A percentile compares a stretch with the other conserved stretches of the same genome.
Evolutionary conservation across 805 yeast genomes (phyloP).

Genomic region (Candida nanaspora): DNA sequence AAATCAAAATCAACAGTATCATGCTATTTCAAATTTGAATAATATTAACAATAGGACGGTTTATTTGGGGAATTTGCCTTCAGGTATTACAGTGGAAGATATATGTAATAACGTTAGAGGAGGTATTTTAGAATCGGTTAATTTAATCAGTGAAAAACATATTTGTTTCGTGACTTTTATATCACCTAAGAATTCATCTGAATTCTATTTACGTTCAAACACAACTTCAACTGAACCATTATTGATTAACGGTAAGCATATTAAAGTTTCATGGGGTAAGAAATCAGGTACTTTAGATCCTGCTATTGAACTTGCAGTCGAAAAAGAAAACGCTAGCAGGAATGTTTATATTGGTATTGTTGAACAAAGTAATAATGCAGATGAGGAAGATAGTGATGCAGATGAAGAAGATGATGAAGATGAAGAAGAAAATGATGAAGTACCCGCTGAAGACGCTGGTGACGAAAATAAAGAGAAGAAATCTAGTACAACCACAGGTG

Average conservation of each 20-base stretch:
- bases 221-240: constrained; percentile 39
- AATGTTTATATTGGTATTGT: constrained; percentile 66
- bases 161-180: constrained; percentile 68
- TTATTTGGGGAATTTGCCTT: constrained; percentile 60
- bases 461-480: constrained; percentile 2
- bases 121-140: constrained; percentile 58
- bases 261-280: constrained; percentile 69
- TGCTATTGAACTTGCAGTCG: constrained; percentile 50
- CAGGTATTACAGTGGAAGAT: constrained; percentile 61
- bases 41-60: constrained; percentile 55
- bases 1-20: background rate
- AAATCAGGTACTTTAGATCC: constrained; percentile 57
- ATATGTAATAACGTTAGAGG: constrained; percentile 73
- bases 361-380: constrained; percentile 27
- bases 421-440: constrained; percentile 14
- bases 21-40: background rate
- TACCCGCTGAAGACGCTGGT: constrained; percentile 14
- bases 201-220: constrained; percentile 55
- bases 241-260: constrained; percentile 50
- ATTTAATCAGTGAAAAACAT: constrained; percentile 34
- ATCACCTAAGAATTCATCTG: constrained; percentile 56
- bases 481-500: background rate
- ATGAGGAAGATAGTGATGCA: constrained; percentile 23
- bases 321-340: constrained; percentile 65
- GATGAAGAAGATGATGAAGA: constrained; percentile 18